These are phyloP conservation scores for Aspergillus hortae DNA, from an alignment of 2,329 filamentous ascomycete species.

Conservation along the genomic window DNA sequence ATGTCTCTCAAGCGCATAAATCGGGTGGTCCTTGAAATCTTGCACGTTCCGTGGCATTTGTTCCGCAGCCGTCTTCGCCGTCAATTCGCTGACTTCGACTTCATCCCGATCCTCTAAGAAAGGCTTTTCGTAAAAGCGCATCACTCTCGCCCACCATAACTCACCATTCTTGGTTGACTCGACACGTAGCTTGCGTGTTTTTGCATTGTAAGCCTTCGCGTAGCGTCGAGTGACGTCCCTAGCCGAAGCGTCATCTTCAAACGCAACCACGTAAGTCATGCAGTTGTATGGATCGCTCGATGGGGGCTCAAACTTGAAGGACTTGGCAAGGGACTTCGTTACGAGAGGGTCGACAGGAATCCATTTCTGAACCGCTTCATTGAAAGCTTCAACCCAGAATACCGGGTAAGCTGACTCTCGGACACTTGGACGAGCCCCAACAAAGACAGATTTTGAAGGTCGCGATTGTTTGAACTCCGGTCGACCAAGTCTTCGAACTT, in stretches of 20 bases:
- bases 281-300: conserved; percentile 71
- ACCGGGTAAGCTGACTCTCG: conserved; percentile 75
- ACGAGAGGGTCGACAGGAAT: conserved; percentile 81
- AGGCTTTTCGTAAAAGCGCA: conserved; percentile 38
- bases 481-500: conserved; percentile 32
- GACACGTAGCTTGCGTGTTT: conserved; percentile 77
- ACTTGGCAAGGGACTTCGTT: conserved; percentile 72
- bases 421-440: conserved; percentile 43
- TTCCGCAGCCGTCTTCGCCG: conserved; percentile 68
- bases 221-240: conserved; percentile 88
- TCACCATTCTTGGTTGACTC: conserved; percentile 60
- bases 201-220: conserved; percentile 81
- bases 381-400: conserved; percentile 93
- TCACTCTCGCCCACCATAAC: conserved; percentile 53
- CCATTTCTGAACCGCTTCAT: conserved; percentile 86
- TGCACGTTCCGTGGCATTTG: conserved; percentile 80
- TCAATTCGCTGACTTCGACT: conserved; percentile 75
- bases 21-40: conserved; percentile 82
- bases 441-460: conserved; percentile 12
- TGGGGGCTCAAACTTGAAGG: conserved; percentile 76
- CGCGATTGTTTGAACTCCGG: conserved; percentile 30
- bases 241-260: conserved; percentile 73
- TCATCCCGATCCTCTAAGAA: conserved; percentile 67
- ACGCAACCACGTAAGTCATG: conserved; percentile 80
- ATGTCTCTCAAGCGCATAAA: conserved; percentile 82